Conservation (phyloP, 2,329 filamentous ascomycete genomes). For the Graphilbum ipis-grandicollis region DNA sequence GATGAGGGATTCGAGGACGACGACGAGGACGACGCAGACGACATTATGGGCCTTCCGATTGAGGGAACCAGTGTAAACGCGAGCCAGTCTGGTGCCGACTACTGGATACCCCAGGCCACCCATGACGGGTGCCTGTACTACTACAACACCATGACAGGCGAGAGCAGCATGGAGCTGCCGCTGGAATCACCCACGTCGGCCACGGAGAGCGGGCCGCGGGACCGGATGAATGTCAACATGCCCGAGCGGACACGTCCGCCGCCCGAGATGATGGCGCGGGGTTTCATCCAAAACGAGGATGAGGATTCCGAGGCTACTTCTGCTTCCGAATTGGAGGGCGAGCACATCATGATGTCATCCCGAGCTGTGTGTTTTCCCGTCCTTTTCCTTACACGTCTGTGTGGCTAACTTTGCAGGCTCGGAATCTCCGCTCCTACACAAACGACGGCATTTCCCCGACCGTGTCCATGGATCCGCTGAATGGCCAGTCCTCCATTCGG, state of each 20-base stretch:
- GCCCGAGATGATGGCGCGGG: constrained; percentile 76
- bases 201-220: constrained; percentile 70
- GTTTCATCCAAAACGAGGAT: constrained; percentile 68
- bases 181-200: constrained; percentile 72
- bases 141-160: constrained; percentile 94
- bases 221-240: constrained; percentile 74
- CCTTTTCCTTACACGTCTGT: constrained; percentile 4
- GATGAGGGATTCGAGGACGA: constrained; percentile 52
- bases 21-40: constrained; percentile 32
- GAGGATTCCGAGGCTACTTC: constrained; percentile 73
- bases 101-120: constrained; percentile 97
- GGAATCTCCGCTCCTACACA: constrained; percentile 45
- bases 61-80: constrained; percentile 41
- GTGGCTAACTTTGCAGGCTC: constrained; percentile 22
- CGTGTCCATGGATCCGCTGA: constrained; percentile 82
- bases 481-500: constrained; percentile 38
- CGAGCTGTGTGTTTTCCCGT: not conserved
- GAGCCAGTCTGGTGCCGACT: constrained; percentile 76
- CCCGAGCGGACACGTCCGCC: constrained; percentile 83
- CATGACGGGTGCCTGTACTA: constrained; percentile 87
- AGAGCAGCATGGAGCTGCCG: constrained; percentile 86
- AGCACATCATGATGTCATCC: constrained; percentile 51
- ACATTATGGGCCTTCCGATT: constrained; percentile 38
- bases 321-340: constrained; percentile 71
- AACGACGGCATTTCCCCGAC: constrained; percentile 64